Evolutionary conservation across 1,284 basidiomycete species (phyloP).

Genomic region (Sanghuangporus baumii): DNA sequence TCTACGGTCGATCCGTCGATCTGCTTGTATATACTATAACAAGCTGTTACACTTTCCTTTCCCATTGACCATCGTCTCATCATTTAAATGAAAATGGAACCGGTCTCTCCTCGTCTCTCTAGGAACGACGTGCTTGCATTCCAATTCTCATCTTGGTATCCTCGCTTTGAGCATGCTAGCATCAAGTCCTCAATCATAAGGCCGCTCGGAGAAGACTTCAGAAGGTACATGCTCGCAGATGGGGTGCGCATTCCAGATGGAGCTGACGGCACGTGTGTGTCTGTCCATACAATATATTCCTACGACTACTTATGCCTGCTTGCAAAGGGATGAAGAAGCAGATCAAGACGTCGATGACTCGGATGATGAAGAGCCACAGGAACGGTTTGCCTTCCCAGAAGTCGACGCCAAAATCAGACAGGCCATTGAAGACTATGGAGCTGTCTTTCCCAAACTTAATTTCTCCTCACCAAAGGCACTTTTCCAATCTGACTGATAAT

Average conservation of each 20-base stretch:
- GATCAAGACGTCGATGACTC: slow-evolving; percentile 34
- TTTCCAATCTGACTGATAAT: background rate
- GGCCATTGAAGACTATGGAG: slow-evolving; percentile 66
- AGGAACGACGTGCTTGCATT: slow-evolving; percentile 60
- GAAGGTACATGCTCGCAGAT: slow-evolving; percentile 72
- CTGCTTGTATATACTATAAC: background rate
- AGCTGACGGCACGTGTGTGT: slow-evolving; percentile 64
- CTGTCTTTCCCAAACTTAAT: slow-evolving; percentile 94
- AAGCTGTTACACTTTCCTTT: background rate
- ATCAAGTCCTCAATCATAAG: slow-evolving; percentile 79
- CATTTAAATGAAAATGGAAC: background rate
- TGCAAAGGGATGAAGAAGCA: background rate
- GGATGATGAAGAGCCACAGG: slow-evolving; percentile 30
- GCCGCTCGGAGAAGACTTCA: slow-evolving; percentile 61
- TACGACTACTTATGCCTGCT: background rate
- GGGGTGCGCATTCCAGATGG: slow-evolving; percentile 80
- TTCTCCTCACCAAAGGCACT: slow-evolving; percentile 80
- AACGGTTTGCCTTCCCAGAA: slow-evolving; percentile 64
- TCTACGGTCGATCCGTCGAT: background rate
- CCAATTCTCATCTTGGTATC: slow-evolving; percentile 89
- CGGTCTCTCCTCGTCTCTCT: slow-evolving; percentile 48
- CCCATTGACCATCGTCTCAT: background rate
- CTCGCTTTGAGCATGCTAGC: slow-evolving; percentile 60
- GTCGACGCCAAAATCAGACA: slow-evolving; percentile 70
- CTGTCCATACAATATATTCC: background rate